A percentile compares a stretch with the other conserved stretches of the same genome.
Evolutionary conservation across 106 monocot genomes (phyloP).

Genomic region (Agapanthus africanus): DNA sequence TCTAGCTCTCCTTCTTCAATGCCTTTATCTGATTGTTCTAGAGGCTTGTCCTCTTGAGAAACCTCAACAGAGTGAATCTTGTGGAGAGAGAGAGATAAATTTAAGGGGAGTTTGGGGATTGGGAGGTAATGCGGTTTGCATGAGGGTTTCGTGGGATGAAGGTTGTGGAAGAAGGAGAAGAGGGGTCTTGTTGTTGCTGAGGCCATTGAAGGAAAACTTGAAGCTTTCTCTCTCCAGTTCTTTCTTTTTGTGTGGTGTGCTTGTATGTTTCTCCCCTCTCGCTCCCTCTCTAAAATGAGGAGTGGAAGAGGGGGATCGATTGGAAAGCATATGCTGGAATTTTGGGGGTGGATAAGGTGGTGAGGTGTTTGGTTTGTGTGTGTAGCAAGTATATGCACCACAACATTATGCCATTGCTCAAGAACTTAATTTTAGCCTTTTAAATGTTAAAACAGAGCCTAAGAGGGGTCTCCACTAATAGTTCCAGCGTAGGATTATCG

Average conservation of each 20-base stretch:
- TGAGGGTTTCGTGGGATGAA: background rate
- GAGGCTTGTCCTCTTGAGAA: slow-evolving; percentile 73
- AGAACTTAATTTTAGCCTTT: too few species aligned
- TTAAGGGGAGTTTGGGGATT: slow-evolving; percentile 2
- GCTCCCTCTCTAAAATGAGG: background rate
- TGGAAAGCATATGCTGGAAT: background rate
- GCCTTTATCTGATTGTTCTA: too few species aligned
- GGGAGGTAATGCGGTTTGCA: too few species aligned
- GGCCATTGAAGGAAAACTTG: slow-evolving; percentile 8
- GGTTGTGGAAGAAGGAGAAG: slow-evolving; percentile 19
- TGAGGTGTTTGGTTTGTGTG: background rate
- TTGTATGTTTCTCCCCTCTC: background rate
- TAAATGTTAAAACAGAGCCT: too few species aligned
- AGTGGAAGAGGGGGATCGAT: background rate
- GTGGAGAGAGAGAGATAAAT: background rate
- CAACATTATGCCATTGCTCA: too few species aligned
- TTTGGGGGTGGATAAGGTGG: background rate
- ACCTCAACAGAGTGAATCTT: slow-evolving; percentile 48
- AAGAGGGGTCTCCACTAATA: too few species aligned
- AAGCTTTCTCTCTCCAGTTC: background rate
- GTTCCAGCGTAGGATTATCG: too few species aligned
- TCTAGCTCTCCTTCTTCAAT: too few species aligned
- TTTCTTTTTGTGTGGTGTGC: background rate
- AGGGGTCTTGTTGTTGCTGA: slow-evolving; percentile 13
- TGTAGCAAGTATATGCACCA: too few species aligned